A percentile compares a stretch with the other conserved stretches of the same genome.
Evolutionary conservation across 164 flowering plant genomes (phyloP).

Genomic region (Brasenia schreberi): DNA sequence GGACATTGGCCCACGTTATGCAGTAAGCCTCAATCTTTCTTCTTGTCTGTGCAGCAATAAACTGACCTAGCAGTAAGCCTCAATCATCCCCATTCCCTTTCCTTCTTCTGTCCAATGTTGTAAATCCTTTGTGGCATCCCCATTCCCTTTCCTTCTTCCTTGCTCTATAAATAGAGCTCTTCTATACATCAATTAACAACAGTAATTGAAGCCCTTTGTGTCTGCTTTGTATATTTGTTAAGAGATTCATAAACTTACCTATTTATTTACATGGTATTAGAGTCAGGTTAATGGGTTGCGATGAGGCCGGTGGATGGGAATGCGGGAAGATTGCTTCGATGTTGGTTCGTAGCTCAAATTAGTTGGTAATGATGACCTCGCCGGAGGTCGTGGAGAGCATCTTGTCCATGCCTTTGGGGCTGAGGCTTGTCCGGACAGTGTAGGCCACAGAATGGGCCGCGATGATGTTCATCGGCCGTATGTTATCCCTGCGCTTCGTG

Average conservation of each 20-base stretch:
- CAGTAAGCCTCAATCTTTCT: conserved; percentile 42
- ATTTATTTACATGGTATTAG: too few species aligned
- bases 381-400: conserved; percentile 83
- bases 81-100: too few species aligned
- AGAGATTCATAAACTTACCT: too few species aligned
- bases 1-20: conserved; percentile 96
- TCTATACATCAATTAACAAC: too few species aligned
- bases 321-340: conserved; percentile 65
- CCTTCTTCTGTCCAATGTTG: too few species aligned
- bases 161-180: too few species aligned
- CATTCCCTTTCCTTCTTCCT: too few species aligned
- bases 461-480: conserved; percentile 68
- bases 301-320: too few species aligned
- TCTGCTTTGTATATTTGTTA: too few species aligned
- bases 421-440: conserved; percentile 80
- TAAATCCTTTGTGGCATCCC: too few species aligned
- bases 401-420: conserved; percentile 98
- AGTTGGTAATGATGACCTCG: conserved; percentile 90
- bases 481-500: conserved; percentile 89
- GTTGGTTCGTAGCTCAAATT: conserved; percentile 83
- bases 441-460: conserved; percentile 70
- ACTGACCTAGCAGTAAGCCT: not conserved
- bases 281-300: too few species aligned
- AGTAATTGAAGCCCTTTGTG: too few species aligned
- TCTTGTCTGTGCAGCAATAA: not conserved